These are phyloP conservation scores for Bertia moriformis DNA, from an alignment of 2,329 filamentous ascomycete genomes.

Conservation along the genomic window DNA sequence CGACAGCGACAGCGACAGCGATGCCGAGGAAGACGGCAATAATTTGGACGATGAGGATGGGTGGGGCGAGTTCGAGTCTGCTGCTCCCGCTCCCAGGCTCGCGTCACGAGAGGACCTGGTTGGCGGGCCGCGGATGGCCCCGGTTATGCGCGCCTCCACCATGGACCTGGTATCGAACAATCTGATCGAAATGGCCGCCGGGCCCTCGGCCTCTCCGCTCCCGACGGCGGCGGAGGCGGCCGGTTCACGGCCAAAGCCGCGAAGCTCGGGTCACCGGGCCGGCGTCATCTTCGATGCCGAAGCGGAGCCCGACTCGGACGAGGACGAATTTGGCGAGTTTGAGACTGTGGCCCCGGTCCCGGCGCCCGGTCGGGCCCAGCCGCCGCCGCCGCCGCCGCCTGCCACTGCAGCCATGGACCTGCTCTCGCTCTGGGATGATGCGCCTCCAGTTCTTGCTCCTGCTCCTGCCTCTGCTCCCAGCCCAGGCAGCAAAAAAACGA, in stretches of 20 bases:
- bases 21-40: too few relatives aligned
- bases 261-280: slow-evolving; percentile 18
- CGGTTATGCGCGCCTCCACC: slow-evolving; percentile 29
- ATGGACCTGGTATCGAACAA: slow-evolving; percentile 38
- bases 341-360: slow-evolving; percentile 24
- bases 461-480: too few relatives aligned
- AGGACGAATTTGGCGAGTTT: slow-evolving; percentile 47
- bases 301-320: slow-evolving; percentile 34
- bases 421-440: slow-evolving; percentile 11
- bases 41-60: slow-evolving; percentile 40
- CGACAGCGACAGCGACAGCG: too few relatives aligned
- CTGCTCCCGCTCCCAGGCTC: slow-evolving; percentile 19
- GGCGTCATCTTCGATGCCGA: slow-evolving; percentile 56
- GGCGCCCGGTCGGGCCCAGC: slow-evolving; percentile 5
- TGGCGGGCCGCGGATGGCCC: too few relatives aligned
- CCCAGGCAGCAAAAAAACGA: too few relatives aligned
- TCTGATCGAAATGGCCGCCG: slow-evolving; percentile 23
- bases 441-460: slow-evolving; percentile 10
- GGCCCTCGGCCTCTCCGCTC: too few relatives aligned
- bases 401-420: slow-evolving; percentile 4
- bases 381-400: slow-evolving; percentile 8
- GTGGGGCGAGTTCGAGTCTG: slow-evolving; percentile 56
- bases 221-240: slow-evolving; percentile 2
- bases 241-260: slow-evolving; percentile 8
- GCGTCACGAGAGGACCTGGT: too few relatives aligned